Conservation (phyloP, 768 basidiomycete genomes). For the Steccherinum ochraceum region DNA sequence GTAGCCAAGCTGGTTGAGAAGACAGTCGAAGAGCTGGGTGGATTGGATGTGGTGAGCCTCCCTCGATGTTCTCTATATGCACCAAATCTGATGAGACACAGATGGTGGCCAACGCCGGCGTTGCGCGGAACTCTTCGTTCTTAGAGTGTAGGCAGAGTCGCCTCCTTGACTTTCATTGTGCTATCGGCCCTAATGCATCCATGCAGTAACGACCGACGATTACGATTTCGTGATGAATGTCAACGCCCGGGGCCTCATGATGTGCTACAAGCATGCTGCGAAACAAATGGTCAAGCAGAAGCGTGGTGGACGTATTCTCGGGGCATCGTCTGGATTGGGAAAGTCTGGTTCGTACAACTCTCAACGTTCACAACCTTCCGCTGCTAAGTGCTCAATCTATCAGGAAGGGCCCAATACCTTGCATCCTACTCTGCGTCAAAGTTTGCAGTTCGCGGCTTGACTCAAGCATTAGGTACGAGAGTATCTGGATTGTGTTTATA, state of each 20-base stretch:
- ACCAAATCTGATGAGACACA: too few relatives aligned
- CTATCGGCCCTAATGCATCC: not conserved
- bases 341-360: slow-evolving; percentile 7
- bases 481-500: not conserved
- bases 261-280: slow-evolving; percentile 35
- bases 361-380: too few relatives aligned
- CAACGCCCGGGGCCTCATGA: slow-evolving; percentile 25
- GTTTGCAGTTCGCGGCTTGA: slow-evolving; percentile 21
- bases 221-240: slow-evolving; percentile 21
- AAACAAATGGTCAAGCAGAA: slow-evolving; percentile 35
- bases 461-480: slow-evolving; percentile 15
- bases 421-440: slow-evolving; percentile 20
- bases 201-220: slow-evolving; percentile 5
- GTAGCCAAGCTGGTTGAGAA: slow-evolving; percentile 27
- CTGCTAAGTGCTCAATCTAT: too few relatives aligned
- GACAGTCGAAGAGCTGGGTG: slow-evolving; percentile 27
- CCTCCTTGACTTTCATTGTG: slow-evolving; percentile 9
- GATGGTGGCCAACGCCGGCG: slow-evolving; percentile 24
- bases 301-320: slow-evolving; percentile 31
- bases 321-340: slow-evolving; percentile 11
- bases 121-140: slow-evolving; percentile 7
- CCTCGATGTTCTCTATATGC: too few relatives aligned
- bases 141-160: slow-evolving; percentile 13
- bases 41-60: slow-evolving; percentile 43
- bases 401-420: too few relatives aligned